phyloP scores from a whole-genome alignment of 2,329 filamentous ascomycete genomes.

The Penicillium sp. region DNA sequence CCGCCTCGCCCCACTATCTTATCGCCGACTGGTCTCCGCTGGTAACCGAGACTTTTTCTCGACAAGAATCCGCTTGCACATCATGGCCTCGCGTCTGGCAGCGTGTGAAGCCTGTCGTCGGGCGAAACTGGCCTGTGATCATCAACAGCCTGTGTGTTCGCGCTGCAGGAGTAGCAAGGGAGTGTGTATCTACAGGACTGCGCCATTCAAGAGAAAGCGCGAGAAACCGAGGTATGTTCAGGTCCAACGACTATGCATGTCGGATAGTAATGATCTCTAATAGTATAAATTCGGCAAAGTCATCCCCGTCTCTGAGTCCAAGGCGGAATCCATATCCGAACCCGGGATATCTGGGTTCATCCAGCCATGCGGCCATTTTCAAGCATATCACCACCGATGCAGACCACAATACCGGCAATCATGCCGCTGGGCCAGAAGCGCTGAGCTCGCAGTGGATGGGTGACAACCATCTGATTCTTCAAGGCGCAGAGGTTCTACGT shows the following conservation, averaged over 20 bases:
- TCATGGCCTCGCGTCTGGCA: slow-evolving; percentile 21
- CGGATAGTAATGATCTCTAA: slow-evolving; percentile 1
- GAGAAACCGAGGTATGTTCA: slow-evolving; percentile 18
- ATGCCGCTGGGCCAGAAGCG: slow-evolving; percentile 6
- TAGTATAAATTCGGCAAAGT: slow-evolving; percentile 16
- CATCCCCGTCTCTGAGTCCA: slow-evolving; percentile 18
- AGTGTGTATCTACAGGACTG: slow-evolving; percentile 24
- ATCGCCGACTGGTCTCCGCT: slow-evolving; percentile 18
- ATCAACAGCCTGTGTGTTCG: slow-evolving; percentile 19
- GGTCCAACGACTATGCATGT: background rate
- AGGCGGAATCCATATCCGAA: slow-evolving; percentile 25
- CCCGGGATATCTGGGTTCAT: slow-evolving; percentile 26
- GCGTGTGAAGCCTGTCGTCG: slow-evolving; percentile 24
- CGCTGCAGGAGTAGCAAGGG: slow-evolving; percentile 15
- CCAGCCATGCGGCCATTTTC: slow-evolving; percentile 28
- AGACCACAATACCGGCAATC: slow-evolving; percentile 7
- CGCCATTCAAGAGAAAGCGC: slow-evolving; percentile 24
- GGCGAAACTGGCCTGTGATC: slow-evolving; percentile 23
- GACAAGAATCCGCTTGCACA: slow-evolving; percentile 7
- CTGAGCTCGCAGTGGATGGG: slow-evolving; percentile 13
- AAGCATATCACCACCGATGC: slow-evolving; percentile 22
- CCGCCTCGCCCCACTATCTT: slow-evolving; percentile 13
- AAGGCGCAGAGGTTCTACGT: slow-evolving; percentile 23
- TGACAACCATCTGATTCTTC: slow-evolving; percentile 21
- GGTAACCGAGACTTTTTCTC: slow-evolving; percentile 15